A percentile compares a stretch with the other conserved stretches of the same genome.
phyloP scores from a whole-genome alignment of 2,329 filamentous ascomycete genomes.

The Drechmeria coniospora region DNA sequence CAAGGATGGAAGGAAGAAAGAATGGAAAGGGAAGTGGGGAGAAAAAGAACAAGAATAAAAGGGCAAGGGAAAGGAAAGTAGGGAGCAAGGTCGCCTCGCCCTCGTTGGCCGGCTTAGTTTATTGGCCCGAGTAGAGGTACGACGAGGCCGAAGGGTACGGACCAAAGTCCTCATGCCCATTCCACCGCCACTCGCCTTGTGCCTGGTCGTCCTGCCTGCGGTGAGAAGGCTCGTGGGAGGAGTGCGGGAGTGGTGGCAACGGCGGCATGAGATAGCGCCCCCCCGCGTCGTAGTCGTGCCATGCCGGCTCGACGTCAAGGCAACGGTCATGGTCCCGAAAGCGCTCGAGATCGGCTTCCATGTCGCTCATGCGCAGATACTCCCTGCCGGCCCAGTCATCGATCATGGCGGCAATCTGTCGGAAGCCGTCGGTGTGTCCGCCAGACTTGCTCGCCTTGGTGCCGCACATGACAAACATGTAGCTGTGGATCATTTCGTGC shows the following conservation, averaged over 20 bases:
- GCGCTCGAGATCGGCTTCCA: constrained; percentile 44
- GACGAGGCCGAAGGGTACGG: constrained; percentile 12
- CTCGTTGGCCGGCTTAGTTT: too few species aligned
- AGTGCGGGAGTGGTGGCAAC: neutral
- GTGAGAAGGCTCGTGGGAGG: neutral
- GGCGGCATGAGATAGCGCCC: neutral
- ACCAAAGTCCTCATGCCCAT: constrained; percentile 17
- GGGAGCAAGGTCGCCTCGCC: too few species aligned
- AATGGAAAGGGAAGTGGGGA: too few species aligned
- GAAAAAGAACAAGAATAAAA: too few species aligned
- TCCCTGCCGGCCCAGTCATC: constrained; percentile 44
- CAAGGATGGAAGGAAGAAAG: too few species aligned
- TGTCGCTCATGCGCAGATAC: constrained; percentile 38
- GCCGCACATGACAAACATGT: constrained; percentile 47
- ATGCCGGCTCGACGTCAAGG: constrained; percentile 1
- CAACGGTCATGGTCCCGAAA: constrained; percentile 31
- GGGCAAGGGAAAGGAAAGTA: too few species aligned
- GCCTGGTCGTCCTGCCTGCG: constrained; percentile 1
- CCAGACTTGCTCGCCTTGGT: constrained; percentile 38
- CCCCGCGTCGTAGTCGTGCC: neutral
- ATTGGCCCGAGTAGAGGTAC: constrained; percentile 19
- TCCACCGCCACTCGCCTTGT: constrained; percentile 18
- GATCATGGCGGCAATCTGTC: constrained; percentile 41
- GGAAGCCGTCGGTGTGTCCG: constrained; percentile 46
- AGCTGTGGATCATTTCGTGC: constrained; percentile 53